Evolutionary conservation across 768 basidiomycete genomes (phyloP).

Genomic region (Dioszegia crocea): DNA sequence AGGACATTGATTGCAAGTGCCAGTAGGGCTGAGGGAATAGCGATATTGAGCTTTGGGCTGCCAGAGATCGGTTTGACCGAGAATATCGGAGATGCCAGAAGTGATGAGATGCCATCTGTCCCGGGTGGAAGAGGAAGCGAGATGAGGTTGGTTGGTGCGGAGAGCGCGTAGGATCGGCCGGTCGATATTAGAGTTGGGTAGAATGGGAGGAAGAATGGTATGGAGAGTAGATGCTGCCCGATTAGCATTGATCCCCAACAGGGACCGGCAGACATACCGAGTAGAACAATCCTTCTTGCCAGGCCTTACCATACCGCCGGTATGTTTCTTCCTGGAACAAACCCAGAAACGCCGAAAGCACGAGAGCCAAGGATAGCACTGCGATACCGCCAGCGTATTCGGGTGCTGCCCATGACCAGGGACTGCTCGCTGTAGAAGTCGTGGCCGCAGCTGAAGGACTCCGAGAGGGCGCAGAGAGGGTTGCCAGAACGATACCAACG

Average conservation of each 20-base stretch:
- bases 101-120: background rate
- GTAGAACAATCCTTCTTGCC: constrained; percentile 82
- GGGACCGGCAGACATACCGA: constrained; percentile 55
- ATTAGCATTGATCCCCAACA: background rate
- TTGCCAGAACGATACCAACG: constrained; percentile 66
- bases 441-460: constrained; percentile 6
- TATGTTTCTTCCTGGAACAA: constrained; percentile 74
- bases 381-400: constrained; percentile 63
- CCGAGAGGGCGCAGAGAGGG: constrained; percentile 56
- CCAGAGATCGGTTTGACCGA: background rate
- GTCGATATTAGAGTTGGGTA: constrained; percentile 60
- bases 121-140: constrained; percentile 6
- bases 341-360: constrained; percentile 67
- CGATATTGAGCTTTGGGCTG: background rate
- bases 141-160: constrained; percentile 45
- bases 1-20: constrained; percentile 63
- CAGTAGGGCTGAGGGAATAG: constrained; percentile 55
- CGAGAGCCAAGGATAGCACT: constrained; percentile 64
- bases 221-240: constrained; percentile 66
- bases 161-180: constrained; percentile 58
- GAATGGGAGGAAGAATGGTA: constrained; percentile 68
- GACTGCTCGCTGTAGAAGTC: background rate
- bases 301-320: constrained; percentile 65
- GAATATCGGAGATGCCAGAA: constrained; percentile 12
- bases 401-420: background rate